Conservation (phyloP, 148 eudicot genomes). For the Linanthus parryae region DNA sequence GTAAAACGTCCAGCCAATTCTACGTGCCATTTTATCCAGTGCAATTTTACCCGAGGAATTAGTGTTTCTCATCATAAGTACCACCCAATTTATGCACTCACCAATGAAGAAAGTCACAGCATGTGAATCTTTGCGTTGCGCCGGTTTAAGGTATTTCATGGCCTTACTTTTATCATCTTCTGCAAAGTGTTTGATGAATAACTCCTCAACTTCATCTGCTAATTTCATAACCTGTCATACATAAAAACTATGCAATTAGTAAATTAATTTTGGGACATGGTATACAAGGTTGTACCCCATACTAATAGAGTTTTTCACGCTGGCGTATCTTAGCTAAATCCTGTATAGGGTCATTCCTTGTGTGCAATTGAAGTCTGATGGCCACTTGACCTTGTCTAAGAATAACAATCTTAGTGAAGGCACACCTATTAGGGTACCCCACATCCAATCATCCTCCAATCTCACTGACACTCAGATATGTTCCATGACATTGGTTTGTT, state of each 20-base stretch:
- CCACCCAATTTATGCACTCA: too few relatives aligned
- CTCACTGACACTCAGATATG: not conserved
- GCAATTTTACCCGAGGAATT: too few relatives aligned
- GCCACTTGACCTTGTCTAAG: conserved; percentile 45
- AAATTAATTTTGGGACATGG: not conserved
- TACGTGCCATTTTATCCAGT: too few relatives aligned
- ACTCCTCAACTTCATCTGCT: conserved; percentile 78
- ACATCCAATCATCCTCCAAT: conserved; percentile 32
- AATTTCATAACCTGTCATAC: conserved; percentile 55
- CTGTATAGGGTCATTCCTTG: conserved; percentile 14
- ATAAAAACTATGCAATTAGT: not conserved
- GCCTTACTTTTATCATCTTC: conserved; percentile 79
- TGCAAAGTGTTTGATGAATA: conserved; percentile 68
- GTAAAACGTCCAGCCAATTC: too few relatives aligned
- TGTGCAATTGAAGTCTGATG: conserved; percentile 24
- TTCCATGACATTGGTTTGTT: conserved; percentile 16
- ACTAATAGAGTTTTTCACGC: conserved; percentile 37
- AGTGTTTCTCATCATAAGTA: too few relatives aligned
- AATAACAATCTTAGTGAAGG: conserved; percentile 21
- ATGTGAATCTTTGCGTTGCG: conserved; percentile 83
- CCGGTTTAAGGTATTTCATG: conserved; percentile 90
- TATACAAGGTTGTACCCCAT: not conserved
- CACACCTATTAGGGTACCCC: conserved; percentile 16
- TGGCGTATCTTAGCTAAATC: conserved; percentile 33
- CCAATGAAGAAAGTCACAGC: conserved; percentile 88